These are phyloP conservation scores for Trichoderma atroviride DNA, from an alignment of 2,329 filamentous ascomycete genomes.

Conservation along the genomic window DNA sequence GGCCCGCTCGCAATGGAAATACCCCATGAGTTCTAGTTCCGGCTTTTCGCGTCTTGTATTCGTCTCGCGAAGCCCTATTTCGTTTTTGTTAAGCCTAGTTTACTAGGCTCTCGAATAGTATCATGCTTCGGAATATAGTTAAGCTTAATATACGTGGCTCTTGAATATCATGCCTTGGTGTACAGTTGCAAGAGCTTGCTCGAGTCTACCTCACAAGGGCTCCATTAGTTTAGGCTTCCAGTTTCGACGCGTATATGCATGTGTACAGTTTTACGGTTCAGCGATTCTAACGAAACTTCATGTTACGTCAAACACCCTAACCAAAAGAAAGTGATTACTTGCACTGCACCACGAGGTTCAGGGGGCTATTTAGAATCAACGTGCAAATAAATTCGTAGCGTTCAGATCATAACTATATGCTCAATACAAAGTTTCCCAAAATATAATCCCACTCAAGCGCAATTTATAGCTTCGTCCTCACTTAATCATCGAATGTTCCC, in stretches of 20 bases:
- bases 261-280: no score
- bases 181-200: not conserved
- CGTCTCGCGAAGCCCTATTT: not conserved
- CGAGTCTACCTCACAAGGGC: not conserved
- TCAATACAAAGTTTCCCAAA: not conserved
- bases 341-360: not conserved
- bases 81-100: not conserved
- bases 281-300: not conserved
- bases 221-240: not conserved
- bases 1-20: constrained; percentile 1
- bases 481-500: constrained; percentile 39
- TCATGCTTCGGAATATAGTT: no score
- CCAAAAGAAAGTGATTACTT: not conserved
- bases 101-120: not conserved
- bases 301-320: not conserved
- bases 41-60: not conserved
- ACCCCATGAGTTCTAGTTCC: constrained; percentile 1
- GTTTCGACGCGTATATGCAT: not conserved
- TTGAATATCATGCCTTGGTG: not conserved
- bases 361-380: not conserved
- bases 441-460: not conserved
- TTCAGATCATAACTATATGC: not conserved
- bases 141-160: not conserved
- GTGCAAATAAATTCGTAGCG: not conserved
- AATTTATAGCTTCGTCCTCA: not conserved